phyloP scores from a whole-genome alignment of 306 rosid genomes.

The Chamaecrista fasciculata region DNA sequence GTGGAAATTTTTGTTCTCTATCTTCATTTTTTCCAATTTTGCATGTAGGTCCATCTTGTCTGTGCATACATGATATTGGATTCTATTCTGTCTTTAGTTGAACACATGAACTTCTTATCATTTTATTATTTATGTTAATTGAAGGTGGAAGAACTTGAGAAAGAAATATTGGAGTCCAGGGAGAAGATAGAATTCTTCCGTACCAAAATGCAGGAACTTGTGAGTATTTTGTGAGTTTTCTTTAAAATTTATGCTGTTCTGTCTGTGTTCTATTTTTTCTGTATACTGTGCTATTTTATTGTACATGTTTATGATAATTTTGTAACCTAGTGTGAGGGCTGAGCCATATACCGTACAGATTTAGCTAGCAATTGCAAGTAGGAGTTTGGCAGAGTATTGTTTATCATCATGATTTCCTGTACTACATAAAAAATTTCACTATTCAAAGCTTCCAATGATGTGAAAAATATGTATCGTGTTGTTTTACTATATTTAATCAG shows the following conservation, averaged over 20 bases:
- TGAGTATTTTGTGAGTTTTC: constrained; percentile 48
- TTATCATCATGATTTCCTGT: constrained; percentile 9
- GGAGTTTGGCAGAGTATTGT: constrained; percentile 23
- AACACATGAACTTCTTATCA: constrained; percentile 11
- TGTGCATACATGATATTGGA: constrained; percentile 21
- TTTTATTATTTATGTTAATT: constrained; percentile 30
- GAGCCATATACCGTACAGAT: constrained; percentile 20
- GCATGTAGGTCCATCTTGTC: constrained; percentile 7
- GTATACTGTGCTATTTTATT: constrained; percentile 13
- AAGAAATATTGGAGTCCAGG: constrained; percentile 73
- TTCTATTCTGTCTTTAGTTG: constrained; percentile 17
- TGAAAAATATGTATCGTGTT: constrained; percentile 11
- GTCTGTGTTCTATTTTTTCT: constrained; percentile 8
- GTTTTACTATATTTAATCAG: not conserved
- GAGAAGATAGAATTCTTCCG: constrained; percentile 80
- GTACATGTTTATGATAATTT: constrained; percentile 15
- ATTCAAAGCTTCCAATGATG: constrained; percentile 18
- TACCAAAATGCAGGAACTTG: constrained; percentile 95
- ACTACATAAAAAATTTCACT: not conserved
- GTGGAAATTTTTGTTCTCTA: not conserved
- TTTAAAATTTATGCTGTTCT: constrained; percentile 27
- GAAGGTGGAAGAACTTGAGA: constrained; percentile 94
- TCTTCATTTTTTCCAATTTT: not conserved
- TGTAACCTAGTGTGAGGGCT: constrained; percentile 20
- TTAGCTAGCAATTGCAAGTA: constrained; percentile 23